Percentiles rank a stretch among this genome's conserved stretches.
Conservation (phyloP, 1,284 basidiomycete species). For the Agaricales sp. region DNA sequence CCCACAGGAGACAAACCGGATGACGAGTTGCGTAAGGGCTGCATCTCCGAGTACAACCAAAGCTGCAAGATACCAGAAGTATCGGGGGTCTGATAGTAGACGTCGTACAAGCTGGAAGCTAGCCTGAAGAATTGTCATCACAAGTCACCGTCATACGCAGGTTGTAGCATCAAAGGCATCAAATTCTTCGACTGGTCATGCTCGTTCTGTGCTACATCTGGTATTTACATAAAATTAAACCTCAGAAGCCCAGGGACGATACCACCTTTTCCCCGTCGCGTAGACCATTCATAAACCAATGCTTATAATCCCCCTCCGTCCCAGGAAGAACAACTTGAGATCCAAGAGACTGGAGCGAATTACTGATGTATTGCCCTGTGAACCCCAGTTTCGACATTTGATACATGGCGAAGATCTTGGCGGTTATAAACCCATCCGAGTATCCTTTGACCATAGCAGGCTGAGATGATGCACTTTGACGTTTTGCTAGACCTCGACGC, state of each 20-base stretch:
- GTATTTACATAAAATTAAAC: too few relatives aligned
- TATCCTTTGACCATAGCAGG: slow-evolving; percentile 34
- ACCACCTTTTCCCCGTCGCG: slow-evolving; percentile 26
- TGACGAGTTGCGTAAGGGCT: slow-evolving; percentile 66
- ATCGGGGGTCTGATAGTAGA: slow-evolving; percentile 47
- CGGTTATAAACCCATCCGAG: slow-evolving; percentile 52
- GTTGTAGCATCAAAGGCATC: too few relatives aligned
- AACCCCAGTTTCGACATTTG: slow-evolving; percentile 57
- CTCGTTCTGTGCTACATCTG: too few relatives aligned
- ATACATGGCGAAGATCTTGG: slow-evolving; percentile 47
- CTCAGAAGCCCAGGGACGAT: slow-evolving; percentile 8
- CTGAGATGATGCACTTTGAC: neutral
- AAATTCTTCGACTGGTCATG: too few relatives aligned
- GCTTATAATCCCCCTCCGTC: slow-evolving; percentile 32
- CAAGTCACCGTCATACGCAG: too few relatives aligned
- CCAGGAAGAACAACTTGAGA: slow-evolving; percentile 24
- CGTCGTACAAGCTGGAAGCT: slow-evolving; percentile 14
- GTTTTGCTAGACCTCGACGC: neutral
- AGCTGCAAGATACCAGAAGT: slow-evolving; percentile 56
- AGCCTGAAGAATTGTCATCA: slow-evolving; percentile 3
- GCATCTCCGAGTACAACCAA: slow-evolving; percentile 66
- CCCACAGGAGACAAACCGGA: slow-evolving; percentile 75
- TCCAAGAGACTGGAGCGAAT: slow-evolving; percentile 32
- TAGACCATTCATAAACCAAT: slow-evolving; percentile 37
- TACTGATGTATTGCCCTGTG: slow-evolving; percentile 47